Evolutionary conservation across 2,329 filamentous ascomycete species (phyloP).

Genomic region (Colletotrichum costaricense): DNA sequence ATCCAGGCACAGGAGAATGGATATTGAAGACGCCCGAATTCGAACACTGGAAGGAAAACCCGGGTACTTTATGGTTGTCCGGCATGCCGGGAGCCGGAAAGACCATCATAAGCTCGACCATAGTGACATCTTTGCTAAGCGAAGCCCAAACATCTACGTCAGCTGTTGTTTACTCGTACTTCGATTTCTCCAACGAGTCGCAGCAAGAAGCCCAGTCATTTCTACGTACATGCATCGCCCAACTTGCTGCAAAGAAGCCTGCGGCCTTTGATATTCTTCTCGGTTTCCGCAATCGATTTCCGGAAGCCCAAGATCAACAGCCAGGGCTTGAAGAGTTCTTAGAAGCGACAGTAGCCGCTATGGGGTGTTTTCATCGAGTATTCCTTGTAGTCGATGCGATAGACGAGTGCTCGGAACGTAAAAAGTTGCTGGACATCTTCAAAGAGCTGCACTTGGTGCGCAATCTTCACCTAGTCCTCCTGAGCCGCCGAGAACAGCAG

Average conservation of each 20-base stretch:
- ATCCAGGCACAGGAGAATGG: not conserved
- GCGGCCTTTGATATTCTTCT: not conserved
- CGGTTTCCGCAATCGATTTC: not conserved
- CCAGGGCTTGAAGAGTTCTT: not conserved
- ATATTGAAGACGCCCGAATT: not conserved
- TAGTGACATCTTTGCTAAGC: accelerated
- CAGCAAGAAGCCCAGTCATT: not conserved
- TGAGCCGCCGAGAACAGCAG: not conserved
- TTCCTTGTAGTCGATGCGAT: not conserved
- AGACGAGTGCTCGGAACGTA: not conserved
- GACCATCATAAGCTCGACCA: not conserved
- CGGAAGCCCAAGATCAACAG: not conserved
- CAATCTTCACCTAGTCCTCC: not conserved
- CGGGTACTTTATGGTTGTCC: not conserved
- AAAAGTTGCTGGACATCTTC: not conserved
- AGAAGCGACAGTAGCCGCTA: not conserved
- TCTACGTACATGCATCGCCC: not conserved
- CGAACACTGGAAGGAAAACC: not conserved
- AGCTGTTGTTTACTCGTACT: not conserved
- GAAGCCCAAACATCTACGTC: not conserved
- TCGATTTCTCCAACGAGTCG: not conserved
- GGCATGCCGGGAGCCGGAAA: not conserved
- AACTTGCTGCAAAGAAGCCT: not conserved
- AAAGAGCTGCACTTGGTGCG: not conserved
- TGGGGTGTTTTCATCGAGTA: not conserved